Percentiles rank a stretch among this genome's conserved stretches.
Conservation (phyloP, 805 yeast genomes). For the Wickerhamomyces mucosus region DNA sequence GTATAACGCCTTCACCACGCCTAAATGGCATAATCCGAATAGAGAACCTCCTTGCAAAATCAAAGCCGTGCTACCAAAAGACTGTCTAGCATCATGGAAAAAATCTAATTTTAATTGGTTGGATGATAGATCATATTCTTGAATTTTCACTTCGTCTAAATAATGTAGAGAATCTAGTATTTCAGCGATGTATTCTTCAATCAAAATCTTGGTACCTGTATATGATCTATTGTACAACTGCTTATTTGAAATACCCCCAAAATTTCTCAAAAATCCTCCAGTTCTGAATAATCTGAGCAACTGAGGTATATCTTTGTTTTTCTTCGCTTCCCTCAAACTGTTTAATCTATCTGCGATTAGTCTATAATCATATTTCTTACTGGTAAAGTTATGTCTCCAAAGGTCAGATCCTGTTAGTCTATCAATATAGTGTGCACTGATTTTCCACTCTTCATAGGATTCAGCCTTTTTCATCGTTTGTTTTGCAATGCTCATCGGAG, state of each 20-base stretch:
- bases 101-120: conserved; percentile 58
- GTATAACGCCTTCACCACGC: conserved; percentile 81
- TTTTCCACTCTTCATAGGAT: conserved; percentile 65
- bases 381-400: conserved; percentile 79
- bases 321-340: conserved; percentile 51
- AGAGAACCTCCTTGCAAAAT: conserved; percentile 91
- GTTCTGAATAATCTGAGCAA: conserved; percentile 61
- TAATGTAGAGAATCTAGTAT: conserved; percentile 60
- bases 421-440: conserved; percentile 39
- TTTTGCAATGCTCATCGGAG: conserved; percentile 37
- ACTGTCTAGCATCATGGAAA: conserved; percentile 78
- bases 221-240: conserved; percentile 73
- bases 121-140: conserved; percentile 20
- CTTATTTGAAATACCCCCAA: conserved; percentile 82
- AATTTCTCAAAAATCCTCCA: conserved; percentile 77
- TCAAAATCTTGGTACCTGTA: conserved; percentile 80
- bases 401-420: conserved; percentile 42
- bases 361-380: conserved; percentile 74
- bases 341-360: conserved; percentile 69
- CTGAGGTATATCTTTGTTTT: conserved; percentile 39
- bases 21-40: conserved; percentile 89
- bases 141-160: conserved; percentile 30
- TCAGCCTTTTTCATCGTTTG: conserved; percentile 41
- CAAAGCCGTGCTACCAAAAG: conserved; percentile 85
- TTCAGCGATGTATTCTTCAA: conserved; percentile 79